A percentile compares a stretch with the other conserved stretches of the same genome.
Conservation (phyloP, 2,329 filamentous ascomycete species). For the Clathrospora elynae region DNA sequence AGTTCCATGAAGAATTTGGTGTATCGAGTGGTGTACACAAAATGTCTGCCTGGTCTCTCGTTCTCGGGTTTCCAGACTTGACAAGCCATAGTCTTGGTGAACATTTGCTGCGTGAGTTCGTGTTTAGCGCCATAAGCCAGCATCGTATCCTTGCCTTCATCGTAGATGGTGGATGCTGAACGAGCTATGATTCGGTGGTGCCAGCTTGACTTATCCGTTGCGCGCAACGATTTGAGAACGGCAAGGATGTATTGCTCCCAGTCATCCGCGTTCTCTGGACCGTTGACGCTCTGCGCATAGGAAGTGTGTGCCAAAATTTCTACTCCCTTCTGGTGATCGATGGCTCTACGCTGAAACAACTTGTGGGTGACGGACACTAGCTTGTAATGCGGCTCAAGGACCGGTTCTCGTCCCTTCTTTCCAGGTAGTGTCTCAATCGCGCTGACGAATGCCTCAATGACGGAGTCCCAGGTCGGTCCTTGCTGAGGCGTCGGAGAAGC, state of each 20-base stretch:
- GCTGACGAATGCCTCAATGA: slow-evolving; percentile 62
- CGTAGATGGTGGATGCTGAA: slow-evolving; percentile 66
- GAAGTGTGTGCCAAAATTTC: slow-evolving; percentile 59
- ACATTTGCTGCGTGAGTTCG: slow-evolving; percentile 81
- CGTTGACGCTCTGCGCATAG: slow-evolving; percentile 59
- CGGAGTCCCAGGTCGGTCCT: slow-evolving; percentile 48
- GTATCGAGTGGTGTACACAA: slow-evolving; percentile 89
- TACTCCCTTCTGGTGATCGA: slow-evolving; percentile 54
- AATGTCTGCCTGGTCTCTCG: slow-evolving; percentile 82
- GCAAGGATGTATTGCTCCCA: slow-evolving; percentile 67
- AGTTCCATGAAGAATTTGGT: slow-evolving; percentile 79
- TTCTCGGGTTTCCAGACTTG: slow-evolving; percentile 95
- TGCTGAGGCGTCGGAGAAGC: slow-evolving; percentile 28
- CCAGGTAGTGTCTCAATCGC: slow-evolving; percentile 67
- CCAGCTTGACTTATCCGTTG: slow-evolving; percentile 90
- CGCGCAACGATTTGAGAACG: slow-evolving; percentile 64
- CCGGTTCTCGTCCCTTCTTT: slow-evolving; percentile 70
- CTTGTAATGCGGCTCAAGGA: slow-evolving; percentile 92
- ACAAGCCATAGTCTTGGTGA: slow-evolving; percentile 92
- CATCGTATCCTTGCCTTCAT: slow-evolving; percentile 58
- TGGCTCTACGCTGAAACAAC: slow-evolving; percentile 63
- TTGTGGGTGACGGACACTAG: slow-evolving; percentile 83
- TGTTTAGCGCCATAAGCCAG: slow-evolving; percentile 69
- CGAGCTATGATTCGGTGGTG: slow-evolving; percentile 89
- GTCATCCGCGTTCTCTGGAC: slow-evolving; percentile 56